phyloP scores from a whole-genome alignment of 2,329 filamentous ascomycete species.

The Penicillium sp. region DNA sequence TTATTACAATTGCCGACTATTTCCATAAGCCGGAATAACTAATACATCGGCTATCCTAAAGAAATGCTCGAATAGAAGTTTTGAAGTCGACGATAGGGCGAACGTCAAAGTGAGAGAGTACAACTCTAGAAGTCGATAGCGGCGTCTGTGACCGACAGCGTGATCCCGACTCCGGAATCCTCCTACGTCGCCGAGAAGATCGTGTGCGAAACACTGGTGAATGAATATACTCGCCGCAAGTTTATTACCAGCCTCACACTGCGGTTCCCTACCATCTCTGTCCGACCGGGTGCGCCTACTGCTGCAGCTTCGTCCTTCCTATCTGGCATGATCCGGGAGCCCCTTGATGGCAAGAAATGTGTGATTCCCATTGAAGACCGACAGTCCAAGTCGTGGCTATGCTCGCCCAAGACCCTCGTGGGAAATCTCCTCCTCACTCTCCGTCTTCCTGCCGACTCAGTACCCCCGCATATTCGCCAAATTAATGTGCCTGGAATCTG shows the following conservation, averaged over 20 bases:
- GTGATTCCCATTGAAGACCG: constrained; percentile 52
- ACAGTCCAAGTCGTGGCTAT: constrained; percentile 53
- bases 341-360: constrained; percentile 55
- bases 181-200: constrained; percentile 64
- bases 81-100: not conserved
- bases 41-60: not conserved
- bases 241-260: constrained; percentile 58
- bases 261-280: constrained; percentile 61
- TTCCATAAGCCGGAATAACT: too few relatives aligned
- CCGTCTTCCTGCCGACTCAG: constrained; percentile 40
- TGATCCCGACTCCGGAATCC: constrained; percentile 58
- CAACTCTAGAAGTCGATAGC: constrained; percentile 22
- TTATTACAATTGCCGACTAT: not conserved
- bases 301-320: constrained; percentile 63
- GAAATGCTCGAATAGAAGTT: not conserved
- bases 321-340: constrained; percentile 63
- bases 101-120: constrained; percentile 12
- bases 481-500: constrained; percentile 57
- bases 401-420: constrained; percentile 52
- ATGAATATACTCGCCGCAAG: constrained; percentile 60
- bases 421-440: constrained; percentile 54
- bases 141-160: constrained; percentile 47
- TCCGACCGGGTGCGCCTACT: constrained; percentile 59
- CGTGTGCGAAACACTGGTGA: constrained; percentile 60
- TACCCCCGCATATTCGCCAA: constrained; percentile 48